Conservation (phyloP, 805 yeast genomes). For the Wickerhamomyces chambardii region DNA sequence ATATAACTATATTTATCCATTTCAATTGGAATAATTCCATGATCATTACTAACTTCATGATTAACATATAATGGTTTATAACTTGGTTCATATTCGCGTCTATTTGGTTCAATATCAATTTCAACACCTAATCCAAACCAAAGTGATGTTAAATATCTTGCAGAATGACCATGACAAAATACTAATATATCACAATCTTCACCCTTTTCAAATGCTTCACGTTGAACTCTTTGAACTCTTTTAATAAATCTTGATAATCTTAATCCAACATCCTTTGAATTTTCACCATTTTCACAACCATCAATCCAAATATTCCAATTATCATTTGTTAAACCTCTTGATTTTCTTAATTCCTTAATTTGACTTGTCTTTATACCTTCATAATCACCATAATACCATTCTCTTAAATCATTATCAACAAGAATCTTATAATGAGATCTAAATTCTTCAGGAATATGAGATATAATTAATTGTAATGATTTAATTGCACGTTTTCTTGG, state of each 20-base stretch:
- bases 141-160: conserved; percentile 82
- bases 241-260: conserved; percentile 67
- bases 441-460: conserved; percentile 32
- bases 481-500: conserved; percentile 77
- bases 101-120: conserved; percentile 1
- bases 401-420: conserved; percentile 66
- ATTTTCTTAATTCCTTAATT: conserved; percentile 49
- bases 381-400: conserved; percentile 96
- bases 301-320: conserved; percentile 84
- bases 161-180: conserved; percentile 90
- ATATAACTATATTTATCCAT: conserved; percentile 24
- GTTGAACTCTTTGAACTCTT: conserved; percentile 54
- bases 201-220: conserved; percentile 36
- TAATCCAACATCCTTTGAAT: conserved; percentile 50
- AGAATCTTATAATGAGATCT: conserved; percentile 32
- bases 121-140: conserved; percentile 51
- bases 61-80: conserved; percentile 9
- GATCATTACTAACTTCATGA: conserved; percentile 17
- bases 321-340: conserved; percentile 45
- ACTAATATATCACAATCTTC: conserved; percentile 66
- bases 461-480: conserved; percentile 60
- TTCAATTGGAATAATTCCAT: conserved; percentile 21
- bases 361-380: conserved; percentile 74
- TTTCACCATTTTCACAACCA: conserved; percentile 92
- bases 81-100: conserved; percentile 12